phyloP scores from a whole-genome alignment of 1,139 yeast genomes.

The Protomyces inundatus region DNA sequence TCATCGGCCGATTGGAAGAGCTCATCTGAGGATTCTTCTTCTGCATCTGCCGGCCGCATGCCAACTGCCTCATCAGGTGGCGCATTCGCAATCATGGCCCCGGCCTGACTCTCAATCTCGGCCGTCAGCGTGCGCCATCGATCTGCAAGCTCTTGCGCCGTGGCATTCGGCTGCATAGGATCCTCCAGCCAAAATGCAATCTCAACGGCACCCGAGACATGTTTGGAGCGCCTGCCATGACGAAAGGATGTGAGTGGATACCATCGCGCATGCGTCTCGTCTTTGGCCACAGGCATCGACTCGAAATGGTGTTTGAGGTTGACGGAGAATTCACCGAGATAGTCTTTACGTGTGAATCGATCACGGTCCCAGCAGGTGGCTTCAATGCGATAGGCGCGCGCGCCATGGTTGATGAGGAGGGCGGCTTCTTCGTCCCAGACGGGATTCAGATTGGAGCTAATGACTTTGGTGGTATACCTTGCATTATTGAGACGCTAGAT shows the following conservation, averaged over 20 bases:
- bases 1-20: slow-evolving; percentile 5
- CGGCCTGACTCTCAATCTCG: slow-evolving; percentile 29
- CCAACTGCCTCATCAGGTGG: slow-evolving; percentile 15
- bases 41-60: slow-evolving; percentile 21
- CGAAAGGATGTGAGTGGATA: slow-evolving; percentile 48
- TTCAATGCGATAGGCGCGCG: slow-evolving; percentile 35
- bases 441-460: slow-evolving; percentile 38
- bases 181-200: slow-evolving; percentile 48
- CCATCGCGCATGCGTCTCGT: slow-evolving; percentile 45
- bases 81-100: slow-evolving; percentile 1
- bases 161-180: slow-evolving; percentile 34
- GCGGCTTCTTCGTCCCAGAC: slow-evolving; percentile 40
- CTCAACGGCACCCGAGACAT: slow-evolving; percentile 55
- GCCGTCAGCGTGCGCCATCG: slow-evolving; percentile 29
- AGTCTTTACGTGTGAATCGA: slow-evolving; percentile 40
- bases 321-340: slow-evolving; percentile 55
- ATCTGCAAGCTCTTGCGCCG: slow-evolving; percentile 28
- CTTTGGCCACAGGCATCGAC: slow-evolving; percentile 29
- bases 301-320: slow-evolving; percentile 46
- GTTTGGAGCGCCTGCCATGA: slow-evolving; percentile 43
- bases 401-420: slow-evolving; percentile 34
- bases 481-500: slow-evolving; percentile 34
- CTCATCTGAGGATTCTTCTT: slow-evolving; percentile 6
- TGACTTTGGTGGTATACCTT: slow-evolving; percentile 39
- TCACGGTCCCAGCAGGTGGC: slow-evolving; percentile 42